phyloP scores from a whole-genome alignment of 2,329 filamentous ascomycete genomes.

The Phaeoacremonium minimum region DNA sequence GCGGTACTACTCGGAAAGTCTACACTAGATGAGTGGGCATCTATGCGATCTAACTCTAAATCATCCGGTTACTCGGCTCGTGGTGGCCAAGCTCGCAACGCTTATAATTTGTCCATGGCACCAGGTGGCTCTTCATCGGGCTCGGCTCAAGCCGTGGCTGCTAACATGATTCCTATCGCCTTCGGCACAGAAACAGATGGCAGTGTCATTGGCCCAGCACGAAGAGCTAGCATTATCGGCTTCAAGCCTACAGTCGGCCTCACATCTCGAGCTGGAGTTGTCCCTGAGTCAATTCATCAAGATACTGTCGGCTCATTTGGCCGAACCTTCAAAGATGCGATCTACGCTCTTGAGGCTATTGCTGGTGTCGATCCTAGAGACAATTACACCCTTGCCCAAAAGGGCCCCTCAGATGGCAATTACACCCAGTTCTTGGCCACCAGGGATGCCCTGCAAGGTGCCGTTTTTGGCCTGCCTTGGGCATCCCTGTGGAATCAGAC shows the following conservation, averaged over 20 bases:
- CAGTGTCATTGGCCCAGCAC: constrained; percentile 54
- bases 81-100: constrained; percentile 56
- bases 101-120: constrained; percentile 57
- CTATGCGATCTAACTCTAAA: constrained; percentile 52
- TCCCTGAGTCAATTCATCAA: constrained; percentile 61
- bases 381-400: constrained; percentile 53
- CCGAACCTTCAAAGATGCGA: constrained; percentile 43
- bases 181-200: constrained; percentile 63
- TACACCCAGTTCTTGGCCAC: constrained; percentile 46
- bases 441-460: constrained; percentile 16
- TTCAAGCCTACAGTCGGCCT: constrained; percentile 66
- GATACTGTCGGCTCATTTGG: constrained; percentile 65
- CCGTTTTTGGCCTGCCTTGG: constrained; percentile 29
- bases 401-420: constrained; percentile 38
- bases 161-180: constrained; percentile 54
- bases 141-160: constrained; percentile 52
- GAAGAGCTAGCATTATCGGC: constrained; percentile 57
- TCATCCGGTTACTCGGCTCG: constrained; percentile 61
- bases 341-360: constrained; percentile 26
- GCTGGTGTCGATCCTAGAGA: constrained; percentile 46
- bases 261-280: constrained; percentile 57
- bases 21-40: constrained; percentile 62
- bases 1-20: constrained; percentile 60
- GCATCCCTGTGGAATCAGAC: constrained; percentile 48
- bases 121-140: constrained; percentile 59